Evolutionary conservation across 495 filamentous ascomycete species (phyloP).

Genomic region (Penicillium atrosanguineum): DNA sequence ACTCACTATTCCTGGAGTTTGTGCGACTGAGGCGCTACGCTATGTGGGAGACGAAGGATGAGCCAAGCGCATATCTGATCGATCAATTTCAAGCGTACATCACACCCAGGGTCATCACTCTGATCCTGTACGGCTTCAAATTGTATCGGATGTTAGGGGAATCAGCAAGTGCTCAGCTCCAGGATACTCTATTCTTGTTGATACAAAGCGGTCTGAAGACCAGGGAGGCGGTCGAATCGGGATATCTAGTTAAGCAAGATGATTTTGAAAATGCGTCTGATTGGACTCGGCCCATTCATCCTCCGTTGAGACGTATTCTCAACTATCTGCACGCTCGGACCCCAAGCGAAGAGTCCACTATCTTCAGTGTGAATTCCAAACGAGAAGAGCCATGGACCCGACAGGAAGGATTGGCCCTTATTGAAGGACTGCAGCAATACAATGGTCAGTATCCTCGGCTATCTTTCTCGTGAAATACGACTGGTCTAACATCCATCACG

Average conservation of each 20-base stretch:
- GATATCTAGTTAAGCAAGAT: background rate
- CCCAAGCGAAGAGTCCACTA: background rate
- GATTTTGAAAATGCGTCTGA: background rate
- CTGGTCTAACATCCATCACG: background rate
- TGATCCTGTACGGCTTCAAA: constrained; percentile 5
- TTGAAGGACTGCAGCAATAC: background rate
- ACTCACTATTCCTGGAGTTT: background rate
- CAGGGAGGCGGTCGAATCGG: background rate
- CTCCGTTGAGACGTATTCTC: background rate
- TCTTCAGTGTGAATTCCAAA: background rate
- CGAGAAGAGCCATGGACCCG: background rate
- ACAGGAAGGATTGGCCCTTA: background rate
- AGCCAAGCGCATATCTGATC: background rate
- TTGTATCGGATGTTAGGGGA: background rate
- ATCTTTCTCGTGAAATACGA: background rate
- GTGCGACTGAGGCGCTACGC: background rate
- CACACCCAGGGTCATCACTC: constrained; percentile 1
- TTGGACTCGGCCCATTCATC: background rate
- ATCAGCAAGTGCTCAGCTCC: background rate
- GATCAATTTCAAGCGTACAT: constrained; percentile 17
- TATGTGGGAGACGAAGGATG: background rate
- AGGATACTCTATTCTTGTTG: constrained; percentile 4
- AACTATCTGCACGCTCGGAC: background rate
- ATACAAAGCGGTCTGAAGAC: constrained; percentile 1
- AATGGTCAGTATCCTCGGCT: background rate